Percentiles rank a stretch among this genome's conserved stretches.
phyloP scores from a whole-genome alignment of 2,329 filamentous ascomycete genomes.

The Penicillium verrucosum region DNA sequence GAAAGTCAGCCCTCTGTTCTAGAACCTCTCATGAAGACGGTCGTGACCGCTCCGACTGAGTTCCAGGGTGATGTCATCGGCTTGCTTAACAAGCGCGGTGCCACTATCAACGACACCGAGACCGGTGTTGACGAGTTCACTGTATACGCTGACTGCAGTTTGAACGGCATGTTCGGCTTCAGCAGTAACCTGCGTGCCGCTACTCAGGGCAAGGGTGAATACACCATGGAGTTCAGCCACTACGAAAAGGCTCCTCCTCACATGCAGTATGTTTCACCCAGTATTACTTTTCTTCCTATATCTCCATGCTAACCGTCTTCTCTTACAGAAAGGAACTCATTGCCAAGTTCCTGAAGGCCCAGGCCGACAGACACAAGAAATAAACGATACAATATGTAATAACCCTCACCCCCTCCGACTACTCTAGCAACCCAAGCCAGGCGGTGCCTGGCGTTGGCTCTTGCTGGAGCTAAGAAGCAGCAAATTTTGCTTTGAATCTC shows the following conservation, averaged over 20 bases:
- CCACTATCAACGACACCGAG: conserved; percentile 92
- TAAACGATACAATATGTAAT: conserved; percentile 29
- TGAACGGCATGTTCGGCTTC: conserved; percentile 99
- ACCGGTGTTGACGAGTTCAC: conserved; percentile 93
- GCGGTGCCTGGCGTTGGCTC: conserved; percentile 7
- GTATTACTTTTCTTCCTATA: background rate
- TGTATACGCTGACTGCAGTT: conserved; percentile 81
- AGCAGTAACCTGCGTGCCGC: conserved; percentile 84
- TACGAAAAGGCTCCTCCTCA: conserved; percentile 84
- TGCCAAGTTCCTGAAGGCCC: conserved; percentile 64
- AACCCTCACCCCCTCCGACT: conserved; percentile 7
- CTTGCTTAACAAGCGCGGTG: conserved; percentile 93
- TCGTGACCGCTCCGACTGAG: conserved; percentile 90
- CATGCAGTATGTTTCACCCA: conserved; percentile 67
- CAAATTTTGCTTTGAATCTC: background rate
- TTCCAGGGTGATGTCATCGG: conserved; percentile 97
- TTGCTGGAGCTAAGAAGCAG: conserved; percentile 1
- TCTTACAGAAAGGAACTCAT: conserved; percentile 59
- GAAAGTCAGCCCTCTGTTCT: conserved; percentile 78
- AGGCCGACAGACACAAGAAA: conserved; percentile 63
- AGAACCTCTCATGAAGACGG: conserved; percentile 97
- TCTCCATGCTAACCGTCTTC: conserved; percentile 7
- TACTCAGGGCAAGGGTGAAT: conserved; percentile 98
- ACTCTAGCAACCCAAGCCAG: background rate
- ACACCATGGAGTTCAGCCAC: conserved; percentile 98